Evolutionary conservation across 2,329 filamentous ascomycete genomes (phyloP), one percentile per base, ranked within the genome.

Genomic region (Chaetomium sp.): DNA sequence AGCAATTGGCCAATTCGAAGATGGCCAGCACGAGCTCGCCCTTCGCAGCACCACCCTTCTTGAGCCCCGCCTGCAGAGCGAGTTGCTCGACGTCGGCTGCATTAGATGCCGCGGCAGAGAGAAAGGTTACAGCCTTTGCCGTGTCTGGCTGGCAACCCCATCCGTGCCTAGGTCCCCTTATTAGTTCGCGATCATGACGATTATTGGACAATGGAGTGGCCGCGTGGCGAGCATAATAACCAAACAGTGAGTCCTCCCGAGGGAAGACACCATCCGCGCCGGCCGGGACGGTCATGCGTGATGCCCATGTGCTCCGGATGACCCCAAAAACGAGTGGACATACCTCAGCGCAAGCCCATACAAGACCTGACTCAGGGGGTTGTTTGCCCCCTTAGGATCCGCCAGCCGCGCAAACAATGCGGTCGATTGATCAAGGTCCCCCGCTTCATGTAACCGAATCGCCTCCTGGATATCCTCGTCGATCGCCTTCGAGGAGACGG

Each of bases 21-120:
- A 99, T 97, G 58, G 94, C 92, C 59, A 99, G 83, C 14, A 97
- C 89, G 52, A 99, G 80, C 77, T 99, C 94, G 57, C 94, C 94
- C 74, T 97, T 99, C 45, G 92, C 92, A 11, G 89, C 87, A 58
- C 94, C 94, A 52, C 94, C 94, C 72, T 94, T 95, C 72, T 90
- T 94, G 72, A 95, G 82, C 12, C 92, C 94, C 7, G 91, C 88
- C 63, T 87, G 79, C 27, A 97, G 82, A 35, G 94, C 94, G 65
- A 91, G 77, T 52, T 88, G 82, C 75, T 99, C 94, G 54, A 99
- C 84, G 43, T 84, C 80, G 32, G 92, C 94, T 32, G 91, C 90
- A 72, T 96, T 96, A 45, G 89, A 87, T 5, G 94, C 94, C 48
- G 94, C 94, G 35, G 88, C 84, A 19, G 89, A 90, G 43, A 99